Base-by-base conservation (phyloP, 2,329 filamentous ascomycete species). In the Fonsecaea multimorphosa region DNA sequence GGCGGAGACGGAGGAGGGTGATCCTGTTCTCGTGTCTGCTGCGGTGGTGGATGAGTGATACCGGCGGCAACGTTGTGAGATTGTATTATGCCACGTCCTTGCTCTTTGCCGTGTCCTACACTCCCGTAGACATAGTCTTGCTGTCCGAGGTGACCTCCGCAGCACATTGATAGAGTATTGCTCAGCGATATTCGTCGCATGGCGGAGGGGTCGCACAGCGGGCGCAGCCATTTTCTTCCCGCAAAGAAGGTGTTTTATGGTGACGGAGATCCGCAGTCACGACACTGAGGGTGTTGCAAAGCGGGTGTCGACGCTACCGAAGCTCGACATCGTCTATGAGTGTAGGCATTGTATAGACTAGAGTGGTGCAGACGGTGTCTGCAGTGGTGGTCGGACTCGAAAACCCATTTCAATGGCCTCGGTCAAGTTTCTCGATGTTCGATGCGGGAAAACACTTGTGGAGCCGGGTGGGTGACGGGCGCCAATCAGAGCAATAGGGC, bases 1-100 rank as follows among this genome's bases (percentile, higher is more conserved):
- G 60, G 91, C 86, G 74, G 96, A 96, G 79, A 99, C 91, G 62
- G 91, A 93, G 55, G 90, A n/a, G n/a, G n/a, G n/a, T n/a, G n/a
- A 88, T 22, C 57, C 19, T 16, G 61, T 12, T 9, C 19, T 12
- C 19, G 44, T 22, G 14, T 14, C 12, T 27, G 19, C 22, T 12
- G 19, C 22, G 19, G 19, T 9, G 19, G 12, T 4, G 19, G 44
- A 49, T 12, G 44, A 27, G 11, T 49, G 44, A 24, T 27, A 27
- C 19, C 44, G 44, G 19, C 44, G 44, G 19, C 9, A 16, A 6
- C 22, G 1, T 24, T 27, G 44, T 14, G 19, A 24, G 22, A 2
- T 24, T 49, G 22, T 24, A 4, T 9, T 24, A 22, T 24, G 7
- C 29, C 29, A 8, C 11, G 19, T 14, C 44, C 44, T 49, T 49